A percentile compares a stretch with the other conserved stretches of the same genome.
Conservation (phyloP, 331 rosid genomes). For the Malus hybrid region DNA sequence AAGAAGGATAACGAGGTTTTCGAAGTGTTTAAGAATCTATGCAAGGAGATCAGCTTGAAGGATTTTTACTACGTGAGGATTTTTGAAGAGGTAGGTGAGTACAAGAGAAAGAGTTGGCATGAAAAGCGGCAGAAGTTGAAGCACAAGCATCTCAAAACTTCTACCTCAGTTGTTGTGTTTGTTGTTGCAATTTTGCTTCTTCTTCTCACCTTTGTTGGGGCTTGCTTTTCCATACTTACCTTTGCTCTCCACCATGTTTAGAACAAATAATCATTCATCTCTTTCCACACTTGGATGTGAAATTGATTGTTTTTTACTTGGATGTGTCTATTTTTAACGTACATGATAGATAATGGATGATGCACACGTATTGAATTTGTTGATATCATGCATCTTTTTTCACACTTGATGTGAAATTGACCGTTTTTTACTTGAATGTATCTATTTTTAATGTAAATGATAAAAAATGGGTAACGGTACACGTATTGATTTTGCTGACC, state of each 20-base stretch:
- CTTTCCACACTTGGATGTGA: no score
- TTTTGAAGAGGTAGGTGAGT: conserved; percentile 12
- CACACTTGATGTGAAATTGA: no score
- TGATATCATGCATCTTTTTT: no score
- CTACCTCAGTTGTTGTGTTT: neutral
- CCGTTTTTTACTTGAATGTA: no score
- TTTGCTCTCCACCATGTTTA: conserved; percentile 19
- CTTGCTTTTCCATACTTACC: conserved; percentile 23
- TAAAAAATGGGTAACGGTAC: no score
- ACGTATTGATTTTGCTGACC: no score
- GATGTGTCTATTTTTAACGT: no score
- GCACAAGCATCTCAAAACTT: neutral
- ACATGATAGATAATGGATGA: no score
- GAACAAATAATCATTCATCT: neutral
- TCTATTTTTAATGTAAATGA: no score
- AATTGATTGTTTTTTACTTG: no score
- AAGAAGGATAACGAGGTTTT: conserved; percentile 8
- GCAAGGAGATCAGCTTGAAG: neutral
- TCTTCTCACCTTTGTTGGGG: conserved; percentile 25
- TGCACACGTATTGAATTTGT: no score
- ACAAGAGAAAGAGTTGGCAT: neutral
- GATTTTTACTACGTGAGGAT: conserved; percentile 28
- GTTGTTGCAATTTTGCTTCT: conserved; percentile 13
- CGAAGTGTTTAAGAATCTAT: conserved; percentile 21
- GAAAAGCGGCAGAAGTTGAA: neutral